Conservation (phyloP, 164 flowering plant species). For the Sextonia rubra region DNA sequence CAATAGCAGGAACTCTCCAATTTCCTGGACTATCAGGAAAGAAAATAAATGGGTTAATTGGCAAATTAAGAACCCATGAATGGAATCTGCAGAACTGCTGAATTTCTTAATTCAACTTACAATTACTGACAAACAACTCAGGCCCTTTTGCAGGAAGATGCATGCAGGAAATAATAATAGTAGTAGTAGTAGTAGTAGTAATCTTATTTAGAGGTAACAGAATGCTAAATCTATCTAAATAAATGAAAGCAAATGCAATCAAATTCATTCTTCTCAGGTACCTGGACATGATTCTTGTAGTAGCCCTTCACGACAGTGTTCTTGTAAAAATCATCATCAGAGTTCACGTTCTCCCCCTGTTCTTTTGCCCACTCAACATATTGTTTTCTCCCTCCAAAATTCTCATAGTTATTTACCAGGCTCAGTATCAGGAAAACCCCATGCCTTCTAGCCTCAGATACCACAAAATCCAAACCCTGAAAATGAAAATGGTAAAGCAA, state of each 20-base stretch:
- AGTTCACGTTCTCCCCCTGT: slow-evolving; percentile 43
- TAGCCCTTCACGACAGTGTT: slow-evolving; percentile 54
- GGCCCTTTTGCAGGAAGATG: too few species aligned
- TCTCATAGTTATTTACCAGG: slow-evolving; percentile 62
- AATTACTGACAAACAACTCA: too few species aligned
- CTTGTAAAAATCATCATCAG: slow-evolving; percentile 74
- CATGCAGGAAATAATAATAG: too few species aligned
- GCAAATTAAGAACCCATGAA: too few species aligned
- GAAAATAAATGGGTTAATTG: too few species aligned
- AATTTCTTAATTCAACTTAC: too few species aligned
- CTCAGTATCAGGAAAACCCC: slow-evolving; percentile 63
- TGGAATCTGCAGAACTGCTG: too few species aligned
- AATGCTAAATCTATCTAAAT: neutral
- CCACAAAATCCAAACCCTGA: slow-evolving; percentile 55
- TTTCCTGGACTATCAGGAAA: too few species aligned
- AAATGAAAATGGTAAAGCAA: neutral
- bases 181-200: too few species aligned
- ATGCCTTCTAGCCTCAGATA: slow-evolving; percentile 64
- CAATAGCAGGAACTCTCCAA: too few species aligned
- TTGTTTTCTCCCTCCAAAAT: slow-evolving; percentile 66
- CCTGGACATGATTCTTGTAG: slow-evolving; percentile 53
- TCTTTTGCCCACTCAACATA: slow-evolving; percentile 76
- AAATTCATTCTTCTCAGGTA: neutral
- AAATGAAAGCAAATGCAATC: neutral
- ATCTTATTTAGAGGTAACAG: too few species aligned